Base-by-base conservation (phyloP, 1,284 basidiomycete genomes). In the Inonotus hispidus region DNA sequence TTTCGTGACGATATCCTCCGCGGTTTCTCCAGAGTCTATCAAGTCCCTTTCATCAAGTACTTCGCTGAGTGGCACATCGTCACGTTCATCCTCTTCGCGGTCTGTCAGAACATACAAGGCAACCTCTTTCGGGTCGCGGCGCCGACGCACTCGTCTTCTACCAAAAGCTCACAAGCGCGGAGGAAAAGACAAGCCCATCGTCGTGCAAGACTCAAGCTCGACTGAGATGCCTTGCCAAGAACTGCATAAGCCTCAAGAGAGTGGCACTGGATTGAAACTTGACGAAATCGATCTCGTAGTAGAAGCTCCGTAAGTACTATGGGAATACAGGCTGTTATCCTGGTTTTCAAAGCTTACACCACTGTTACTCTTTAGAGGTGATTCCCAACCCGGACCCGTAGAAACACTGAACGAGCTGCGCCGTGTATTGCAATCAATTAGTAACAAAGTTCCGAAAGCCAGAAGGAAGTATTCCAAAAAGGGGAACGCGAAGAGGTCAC, bases 151-250 rank as follows among this genome's bases (percentile, higher is more conserved):
- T n/a, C 46, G 53, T 27, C 27, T 56, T 11, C 43, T 56, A n/a
- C 53, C 45, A 7, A 29, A 53, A n/a, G 16, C 54, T 2, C 25
- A 50, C 32, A 56, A 56, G 50, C 43, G 59, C 19, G 59, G 59
- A 10, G 53, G 54, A 11, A 45, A 37, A 35, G 50, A 56, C 32
- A 56, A 56, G 25, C 53, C 53, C 7, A 61, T 61, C 27, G 45
- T 61, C 29, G 27, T 56, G 8, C 54, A 16, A 19, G 25, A 41
- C 27, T 56, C 54, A 2, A 56, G 45, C 37, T 56, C 59, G 3
- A 32, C 21, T 2, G 59, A 56, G 25, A 56, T 27, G 1, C 39
- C 21, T 10, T 16, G 27, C 29, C n/a, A 50, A 23, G 29, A 37
- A 14, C 5, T n/a, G 29, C 8, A n/a, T 10, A 46, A 47, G n/a